Evolutionary conservation across 106 monocot species (phyloP).

Genomic region (Cymbidium sinense): DNA sequence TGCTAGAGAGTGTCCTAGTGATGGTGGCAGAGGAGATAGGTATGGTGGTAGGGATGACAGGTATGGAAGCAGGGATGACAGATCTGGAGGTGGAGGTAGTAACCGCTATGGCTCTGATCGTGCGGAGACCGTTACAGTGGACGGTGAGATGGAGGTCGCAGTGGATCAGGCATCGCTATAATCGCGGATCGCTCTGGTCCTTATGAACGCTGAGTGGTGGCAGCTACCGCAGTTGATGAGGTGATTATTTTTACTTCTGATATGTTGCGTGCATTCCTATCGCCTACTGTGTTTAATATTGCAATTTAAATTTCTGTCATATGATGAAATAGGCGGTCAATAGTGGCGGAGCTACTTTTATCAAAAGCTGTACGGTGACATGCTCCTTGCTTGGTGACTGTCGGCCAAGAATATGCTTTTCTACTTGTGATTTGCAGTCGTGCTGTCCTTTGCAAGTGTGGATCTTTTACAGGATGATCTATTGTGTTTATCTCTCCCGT

Average conservation of each 20-base stretch:
- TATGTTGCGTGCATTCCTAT: conserved; percentile 1
- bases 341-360: background rate
- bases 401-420: background rate
- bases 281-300: background rate
- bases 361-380: background rate
- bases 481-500: background rate
- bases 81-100: conserved; percentile 25
- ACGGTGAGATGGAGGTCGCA: conserved; percentile 30
- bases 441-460: background rate
- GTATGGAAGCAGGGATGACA: conserved; percentile 17
- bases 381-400: background rate
- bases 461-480: background rate
- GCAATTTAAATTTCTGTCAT: background rate
- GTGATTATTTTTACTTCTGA: conserved; percentile 6
- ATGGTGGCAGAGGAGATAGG: conserved; percentile 72
- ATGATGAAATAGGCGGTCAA: background rate
- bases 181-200: conserved; percentile 92
- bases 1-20: conserved; percentile 93
- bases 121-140: conserved; percentile 52
- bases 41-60: conserved; percentile 32
- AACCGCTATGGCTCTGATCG: conserved; percentile 53
- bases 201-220: conserved; percentile 70
- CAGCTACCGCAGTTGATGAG: conserved; percentile 34
- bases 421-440: background rate
- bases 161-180: conserved; percentile 56